These are phyloP conservation scores for Ceratocystis huliohia DNA, from an alignment of 2,329 filamentous ascomycete genomes.

Conservation along the genomic window DNA sequence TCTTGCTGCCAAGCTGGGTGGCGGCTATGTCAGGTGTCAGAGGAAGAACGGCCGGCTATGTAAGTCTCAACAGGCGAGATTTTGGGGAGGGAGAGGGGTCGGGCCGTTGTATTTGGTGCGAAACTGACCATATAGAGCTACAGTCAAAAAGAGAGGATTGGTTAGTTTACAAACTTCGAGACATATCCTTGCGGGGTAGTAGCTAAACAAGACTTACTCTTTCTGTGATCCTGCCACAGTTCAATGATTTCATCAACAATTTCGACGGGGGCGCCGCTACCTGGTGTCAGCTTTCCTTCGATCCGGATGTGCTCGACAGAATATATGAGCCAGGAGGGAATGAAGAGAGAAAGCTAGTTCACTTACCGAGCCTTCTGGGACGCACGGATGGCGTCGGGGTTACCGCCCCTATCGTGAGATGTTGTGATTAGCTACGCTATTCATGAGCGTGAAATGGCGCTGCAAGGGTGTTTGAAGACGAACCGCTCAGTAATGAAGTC, in stretches of 20 bases:
- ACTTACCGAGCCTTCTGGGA: slow-evolving; percentile 66
- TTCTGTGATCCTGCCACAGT: slow-evolving; percentile 73
- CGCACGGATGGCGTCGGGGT: slow-evolving; percentile 84
- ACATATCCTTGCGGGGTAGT: not conserved
- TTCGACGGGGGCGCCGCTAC: slow-evolving; percentile 51
- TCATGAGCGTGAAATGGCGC: not conserved
- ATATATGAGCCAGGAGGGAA: not conserved
- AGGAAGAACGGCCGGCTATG: not conserved
- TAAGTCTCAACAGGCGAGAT: not conserved
- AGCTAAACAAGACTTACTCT: slow-evolving; percentile 38
- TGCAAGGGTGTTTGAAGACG: slow-evolving; percentile 7
- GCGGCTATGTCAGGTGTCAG: slow-evolving; percentile 31
- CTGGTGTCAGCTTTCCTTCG: slow-evolving; percentile 5
- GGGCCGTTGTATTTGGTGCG: not conserved
- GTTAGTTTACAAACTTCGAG: slow-evolving; percentile 9
- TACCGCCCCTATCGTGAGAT: slow-evolving; percentile 50
- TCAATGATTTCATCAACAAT: slow-evolving; percentile 82
- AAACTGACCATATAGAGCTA: slow-evolving; percentile 20
- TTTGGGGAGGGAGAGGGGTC: not conserved
- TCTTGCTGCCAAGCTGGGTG: slow-evolving; percentile 67
- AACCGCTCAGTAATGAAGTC: slow-evolving; percentile 64
- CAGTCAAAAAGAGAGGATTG: not conserved
- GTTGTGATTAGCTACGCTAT: not conserved
- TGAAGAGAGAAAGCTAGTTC: not conserved
- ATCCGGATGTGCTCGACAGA: not conserved